These are phyloP conservation scores for Eleusine indica DNA, from an alignment of 176 grass and related monocot species.

Conservation along the genomic window DNA sequence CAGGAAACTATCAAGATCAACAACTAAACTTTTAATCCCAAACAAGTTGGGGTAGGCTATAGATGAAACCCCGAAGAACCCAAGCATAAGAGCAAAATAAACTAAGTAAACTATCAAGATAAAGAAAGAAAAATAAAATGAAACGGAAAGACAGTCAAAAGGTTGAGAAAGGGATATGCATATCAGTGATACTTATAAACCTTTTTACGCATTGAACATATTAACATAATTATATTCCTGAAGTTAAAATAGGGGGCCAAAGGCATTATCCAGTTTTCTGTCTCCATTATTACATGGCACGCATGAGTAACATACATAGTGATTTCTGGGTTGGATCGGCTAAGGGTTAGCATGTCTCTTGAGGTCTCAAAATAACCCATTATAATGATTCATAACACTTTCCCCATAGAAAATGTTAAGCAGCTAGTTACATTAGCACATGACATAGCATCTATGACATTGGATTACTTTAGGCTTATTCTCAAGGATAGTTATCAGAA, in stretches of 20 bases:
- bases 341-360: neutral
- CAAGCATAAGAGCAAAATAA: too few species aligned
- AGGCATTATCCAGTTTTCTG: conserved; percentile 1
- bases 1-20: conserved; percentile 3
- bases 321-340: neutral
- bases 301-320: neutral
- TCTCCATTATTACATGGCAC: neutral
- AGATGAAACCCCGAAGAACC: too few species aligned
- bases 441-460: neutral
- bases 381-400: neutral
- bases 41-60: too few species aligned
- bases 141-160: neutral
- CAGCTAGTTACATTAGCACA: neutral
- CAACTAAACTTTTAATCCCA: too few species aligned
- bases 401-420: neutral
- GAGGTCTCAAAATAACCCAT: neutral
- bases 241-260: neutral
- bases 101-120: neutral
- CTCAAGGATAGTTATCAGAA: neutral
- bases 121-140: neutral
- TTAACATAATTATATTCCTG: neutral
- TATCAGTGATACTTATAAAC: neutral
- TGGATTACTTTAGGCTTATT: neutral
- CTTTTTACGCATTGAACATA: neutral
- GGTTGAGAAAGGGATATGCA: neutral